Evolutionary conservation across 768 basidiomycete genomes (phyloP), one percentile per base, ranked within the genome.

Genomic region (Lentinula edodes): DNA sequence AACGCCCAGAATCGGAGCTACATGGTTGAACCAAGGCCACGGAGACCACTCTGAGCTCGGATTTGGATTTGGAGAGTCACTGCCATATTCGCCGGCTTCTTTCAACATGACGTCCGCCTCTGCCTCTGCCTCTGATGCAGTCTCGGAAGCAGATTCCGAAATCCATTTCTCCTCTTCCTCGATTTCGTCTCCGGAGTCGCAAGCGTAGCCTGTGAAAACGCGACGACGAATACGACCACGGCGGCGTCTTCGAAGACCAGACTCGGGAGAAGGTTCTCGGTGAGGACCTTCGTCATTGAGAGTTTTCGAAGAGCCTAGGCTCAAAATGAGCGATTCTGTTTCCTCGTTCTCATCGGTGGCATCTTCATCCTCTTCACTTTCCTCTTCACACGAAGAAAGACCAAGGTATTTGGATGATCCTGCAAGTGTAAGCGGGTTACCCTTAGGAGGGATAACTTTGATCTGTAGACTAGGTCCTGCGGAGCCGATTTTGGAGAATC

Each of bases 171-270:
- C 42, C 32, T 42, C 58, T 3, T 39, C 39, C 48, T 61, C 69
- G 4, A 15, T 16, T 48, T 60, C 48, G 13, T 62, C 69, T 61
- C 81, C 83, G 1, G 81, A 78, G 64, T 77, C 72, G 48, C 82
- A 66, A 2, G 61, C 55, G 64, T 81, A 83, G 2, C 78, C 78
- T 32, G 69, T 73, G 5, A 74, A 61, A 38, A 15, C 8, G 10
- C 16, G 51, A 9, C 74, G 67, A 32, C 72, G 72, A 20, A 72
- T 71, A n/a, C 70, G 68, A 13, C 28, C 28, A 3, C 70, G 68
- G 28, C 68, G 65, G 45, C 51, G 60, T 56, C 66, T 62, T 34
- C 16, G 56, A 35, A 46, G 3, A n/a, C 53, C 52, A 10, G 61
- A 48, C 48, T 52, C 20, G 10, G 65, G 16, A 43, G 41, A 43